These are phyloP conservation scores for Pichia cactophila DNA, from an alignment of 1,139 yeast genomes.

Conservation along the genomic window DNA sequence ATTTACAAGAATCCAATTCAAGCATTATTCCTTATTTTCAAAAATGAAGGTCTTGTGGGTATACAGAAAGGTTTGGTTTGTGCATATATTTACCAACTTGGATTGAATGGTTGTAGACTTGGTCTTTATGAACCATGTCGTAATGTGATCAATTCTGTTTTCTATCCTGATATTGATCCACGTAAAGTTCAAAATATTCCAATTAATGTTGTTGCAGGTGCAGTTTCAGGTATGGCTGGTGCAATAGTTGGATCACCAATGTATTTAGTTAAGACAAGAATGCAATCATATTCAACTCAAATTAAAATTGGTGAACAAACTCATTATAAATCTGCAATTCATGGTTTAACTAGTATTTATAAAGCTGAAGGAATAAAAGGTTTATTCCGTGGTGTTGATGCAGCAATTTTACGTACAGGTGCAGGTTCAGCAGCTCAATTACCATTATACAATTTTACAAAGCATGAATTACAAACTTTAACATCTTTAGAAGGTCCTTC, in stretches of 20 bases:
- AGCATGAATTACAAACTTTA: slow-evolving; percentile 44
- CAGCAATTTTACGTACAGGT: slow-evolving; percentile 90
- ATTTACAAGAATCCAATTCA: slow-evolving; percentile 78
- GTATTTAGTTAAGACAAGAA: slow-evolving; percentile 85
- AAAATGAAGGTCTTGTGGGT: slow-evolving; percentile 80
- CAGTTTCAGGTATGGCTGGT: slow-evolving; percentile 80
- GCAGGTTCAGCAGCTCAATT: slow-evolving; percentile 93
- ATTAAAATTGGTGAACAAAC: slow-evolving; percentile 87
- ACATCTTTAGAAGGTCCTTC: slow-evolving; percentile 53
- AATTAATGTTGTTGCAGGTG: slow-evolving; percentile 76
- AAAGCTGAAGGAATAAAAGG: slow-evolving; percentile 70
- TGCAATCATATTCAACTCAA: slow-evolving; percentile 76
- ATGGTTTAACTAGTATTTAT: slow-evolving; percentile 61
- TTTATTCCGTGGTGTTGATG: slow-evolving; percentile 84
- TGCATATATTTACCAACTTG: slow-evolving; percentile 82
- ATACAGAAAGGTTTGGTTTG: slow-evolving; percentile 80
- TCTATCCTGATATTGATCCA: slow-evolving; percentile 47
- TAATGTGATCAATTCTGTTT: slow-evolving; percentile 43
- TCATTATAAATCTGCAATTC: slow-evolving; percentile 60
- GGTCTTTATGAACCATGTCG: slow-evolving; percentile 92
- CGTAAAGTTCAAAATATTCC: slow-evolving; percentile 51
- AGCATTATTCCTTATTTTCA: slow-evolving; percentile 67
- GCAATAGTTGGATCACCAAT: slow-evolving; percentile 88
- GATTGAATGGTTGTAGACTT: slow-evolving; percentile 86
- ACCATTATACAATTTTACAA: slow-evolving; percentile 83